Percentiles rank a stretch among this genome's conserved stretches.
These are phyloP conservation scores for Zanthoxylum bungeanum DNA, from an alignment of 345 rosid genomes.

Conservation along the genomic window DNA sequence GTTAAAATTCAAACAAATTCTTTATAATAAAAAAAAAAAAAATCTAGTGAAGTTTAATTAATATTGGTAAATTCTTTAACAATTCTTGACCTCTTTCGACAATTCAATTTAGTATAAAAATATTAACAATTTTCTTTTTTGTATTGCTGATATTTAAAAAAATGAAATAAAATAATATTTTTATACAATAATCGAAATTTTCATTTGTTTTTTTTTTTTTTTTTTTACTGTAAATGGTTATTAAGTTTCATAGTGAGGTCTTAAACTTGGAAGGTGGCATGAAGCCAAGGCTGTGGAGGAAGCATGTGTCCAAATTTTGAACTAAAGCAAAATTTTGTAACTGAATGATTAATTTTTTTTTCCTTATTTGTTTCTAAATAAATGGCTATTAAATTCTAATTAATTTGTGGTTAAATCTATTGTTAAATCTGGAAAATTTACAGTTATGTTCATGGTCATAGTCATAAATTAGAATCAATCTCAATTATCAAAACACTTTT, in stretches of 20 bases:
- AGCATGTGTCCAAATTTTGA: constrained; percentile 12
- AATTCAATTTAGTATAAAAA: background rate
- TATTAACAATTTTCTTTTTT: background rate
- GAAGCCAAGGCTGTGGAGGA: background rate
- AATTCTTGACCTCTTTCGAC: background rate
- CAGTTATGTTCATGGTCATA: constrained; percentile 2
- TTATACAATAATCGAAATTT: background rate
- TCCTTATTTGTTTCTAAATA: constrained; percentile 9
- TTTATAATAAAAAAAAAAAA: too few relatives aligned
- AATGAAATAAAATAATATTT: too few relatives aligned
- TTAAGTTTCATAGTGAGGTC: too few relatives aligned
- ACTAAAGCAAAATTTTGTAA: constrained; percentile 12
- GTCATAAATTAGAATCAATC: background rate
- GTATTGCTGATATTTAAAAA: too few relatives aligned
- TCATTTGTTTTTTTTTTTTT: background rate
- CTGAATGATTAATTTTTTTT: constrained; percentile 18
- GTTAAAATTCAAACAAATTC: background rate
- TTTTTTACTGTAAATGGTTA: background rate
- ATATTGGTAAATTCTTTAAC: background rate
- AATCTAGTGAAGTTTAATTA: background rate
- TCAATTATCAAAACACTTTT: background rate
- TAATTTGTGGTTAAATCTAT: constrained; percentile 5
- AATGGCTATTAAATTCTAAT: constrained; percentile 13
- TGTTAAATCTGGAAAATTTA: background rate
- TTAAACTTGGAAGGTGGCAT: background rate